Conservation (phyloP, 2,329 filamentous ascomycete species). For the Beauveria rudraprayagi region DNA sequence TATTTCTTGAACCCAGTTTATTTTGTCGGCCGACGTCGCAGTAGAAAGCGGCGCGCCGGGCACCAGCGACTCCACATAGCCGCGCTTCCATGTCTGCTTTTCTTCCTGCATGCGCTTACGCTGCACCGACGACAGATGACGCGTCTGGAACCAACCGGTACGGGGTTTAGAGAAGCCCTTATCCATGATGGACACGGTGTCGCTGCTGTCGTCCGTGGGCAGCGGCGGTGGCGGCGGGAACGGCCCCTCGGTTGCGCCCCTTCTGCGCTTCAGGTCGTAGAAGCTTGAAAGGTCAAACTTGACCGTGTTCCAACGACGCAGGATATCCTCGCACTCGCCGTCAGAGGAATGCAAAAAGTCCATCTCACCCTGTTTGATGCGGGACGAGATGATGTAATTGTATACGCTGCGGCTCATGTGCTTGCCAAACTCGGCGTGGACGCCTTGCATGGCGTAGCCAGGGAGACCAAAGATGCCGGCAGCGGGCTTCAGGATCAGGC, state of each 20-base stretch:
- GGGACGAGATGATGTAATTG: constrained; percentile 71
- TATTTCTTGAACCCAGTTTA: constrained; percentile 21
- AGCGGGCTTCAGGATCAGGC: constrained; percentile 72
- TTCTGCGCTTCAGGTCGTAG: constrained; percentile 42
- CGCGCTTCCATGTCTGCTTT: constrained; percentile 35
- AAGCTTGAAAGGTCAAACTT: constrained; percentile 54
- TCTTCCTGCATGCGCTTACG: constrained; percentile 41
- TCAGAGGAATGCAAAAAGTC: constrained; percentile 48
- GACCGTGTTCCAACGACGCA: constrained; percentile 56
- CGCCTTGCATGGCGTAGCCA: constrained; percentile 74
- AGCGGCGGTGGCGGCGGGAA: constrained; percentile 3
- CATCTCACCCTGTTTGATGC: constrained; percentile 66
- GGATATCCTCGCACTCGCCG: constrained; percentile 56
- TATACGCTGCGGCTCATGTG: constrained; percentile 61
- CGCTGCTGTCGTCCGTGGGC: constrained; percentile 1
- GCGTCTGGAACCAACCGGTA: constrained; percentile 41
- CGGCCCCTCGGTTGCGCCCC: constrained; percentile 13
- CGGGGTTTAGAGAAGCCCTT: constrained; percentile 23
- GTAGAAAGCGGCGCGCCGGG: not conserved
- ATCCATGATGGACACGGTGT: constrained; percentile 11
- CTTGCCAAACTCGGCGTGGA: constrained; percentile 69
- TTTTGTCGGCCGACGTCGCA: not conserved
- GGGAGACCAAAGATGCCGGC: constrained; percentile 67
- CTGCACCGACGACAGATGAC: constrained; percentile 42
- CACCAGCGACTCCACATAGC: constrained; percentile 19